phyloP scores from a whole-genome alignment of 108 stramenopile species.

The Cylindrotheca closterium region DNA sequence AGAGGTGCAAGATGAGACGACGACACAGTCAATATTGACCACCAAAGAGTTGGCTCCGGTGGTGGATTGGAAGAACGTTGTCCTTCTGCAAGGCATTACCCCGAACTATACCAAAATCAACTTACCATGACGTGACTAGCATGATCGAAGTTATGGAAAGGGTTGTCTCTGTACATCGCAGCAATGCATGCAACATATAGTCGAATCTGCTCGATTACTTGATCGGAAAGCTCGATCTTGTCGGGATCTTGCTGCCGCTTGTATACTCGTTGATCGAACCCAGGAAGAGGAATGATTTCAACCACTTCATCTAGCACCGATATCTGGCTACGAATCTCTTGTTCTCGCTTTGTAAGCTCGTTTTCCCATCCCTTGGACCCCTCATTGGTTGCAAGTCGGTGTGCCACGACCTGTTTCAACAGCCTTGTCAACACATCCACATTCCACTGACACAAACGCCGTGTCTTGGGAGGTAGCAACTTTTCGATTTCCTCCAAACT shows the following conservation, averaged over 20 bases:
- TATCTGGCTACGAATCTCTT: slow-evolving; percentile 4
- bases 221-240: slow-evolving; percentile 2
- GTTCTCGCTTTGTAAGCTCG: not conserved
- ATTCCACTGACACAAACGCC: slow-evolving; percentile 29
- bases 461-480: not conserved
- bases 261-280: slow-evolving; percentile 9
- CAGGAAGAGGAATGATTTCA: slow-evolving; percentile 14
- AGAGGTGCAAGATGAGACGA: too few species aligned
- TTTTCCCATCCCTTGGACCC: not conserved
- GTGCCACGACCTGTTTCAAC: slow-evolving; percentile 22
- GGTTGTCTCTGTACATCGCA: too few species aligned
- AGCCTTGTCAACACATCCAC: slow-evolving; percentile 21
- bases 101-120: too few species aligned
- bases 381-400: not conserved
- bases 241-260: slow-evolving; percentile 19
- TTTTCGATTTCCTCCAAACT: not conserved
- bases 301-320: slow-evolving; percentile 20
- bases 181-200: too few species aligned
- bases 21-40: too few species aligned
- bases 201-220: slow-evolving; percentile 14
- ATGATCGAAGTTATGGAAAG: too few species aligned
- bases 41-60: too few species aligned
- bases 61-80: too few species aligned
- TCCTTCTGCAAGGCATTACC: too few species aligned
- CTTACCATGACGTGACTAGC: slow-evolving; percentile 25